These are phyloP conservation scores for Nakazawaea wyomingensis DNA, from an alignment of 805 yeast species.

Conservation along the genomic window DNA sequence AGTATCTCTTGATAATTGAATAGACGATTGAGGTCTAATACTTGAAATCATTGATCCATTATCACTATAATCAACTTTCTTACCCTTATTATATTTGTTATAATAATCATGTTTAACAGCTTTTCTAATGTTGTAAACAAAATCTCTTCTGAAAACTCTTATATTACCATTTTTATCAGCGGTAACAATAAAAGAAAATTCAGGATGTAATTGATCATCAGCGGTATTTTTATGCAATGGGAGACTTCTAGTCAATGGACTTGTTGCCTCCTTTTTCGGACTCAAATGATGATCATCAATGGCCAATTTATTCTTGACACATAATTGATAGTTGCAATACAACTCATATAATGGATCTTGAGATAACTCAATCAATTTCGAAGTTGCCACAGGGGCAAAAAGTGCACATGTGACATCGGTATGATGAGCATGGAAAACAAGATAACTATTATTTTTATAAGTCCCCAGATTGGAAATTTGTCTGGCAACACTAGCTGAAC, in stretches of 20 bases:
- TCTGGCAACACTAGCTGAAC: background rate
- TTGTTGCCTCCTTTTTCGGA: background rate
- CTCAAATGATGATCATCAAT: background rate
- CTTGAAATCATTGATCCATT: background rate
- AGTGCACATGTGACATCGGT: conserved; percentile 68
- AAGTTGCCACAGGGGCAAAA: conserved; percentile 71
- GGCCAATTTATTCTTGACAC: conserved; percentile 1
- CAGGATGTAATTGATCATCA: conserved; percentile 28
- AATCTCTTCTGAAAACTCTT: conserved; percentile 76
- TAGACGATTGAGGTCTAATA: background rate
- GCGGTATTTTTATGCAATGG: conserved; percentile 2
- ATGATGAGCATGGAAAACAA: conserved; percentile 74
- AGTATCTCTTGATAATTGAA: background rate
- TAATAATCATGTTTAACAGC: conserved; percentile 8
- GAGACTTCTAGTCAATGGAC: background rate
- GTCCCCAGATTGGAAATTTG: background rate
- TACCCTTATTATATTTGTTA: background rate
- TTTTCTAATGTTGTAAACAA: conserved; percentile 46
- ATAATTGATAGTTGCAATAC: conserved; percentile 17
- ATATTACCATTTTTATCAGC: conserved; percentile 72
- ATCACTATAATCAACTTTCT: background rate
- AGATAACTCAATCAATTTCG: conserved; percentile 59
- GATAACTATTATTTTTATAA: conserved; percentile 53
- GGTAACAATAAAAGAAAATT: conserved; percentile 55
- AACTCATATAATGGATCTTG: conserved; percentile 78